phyloP scores from a whole-genome alignment of 306 rosid species.

The Vigna radiata region DNA sequence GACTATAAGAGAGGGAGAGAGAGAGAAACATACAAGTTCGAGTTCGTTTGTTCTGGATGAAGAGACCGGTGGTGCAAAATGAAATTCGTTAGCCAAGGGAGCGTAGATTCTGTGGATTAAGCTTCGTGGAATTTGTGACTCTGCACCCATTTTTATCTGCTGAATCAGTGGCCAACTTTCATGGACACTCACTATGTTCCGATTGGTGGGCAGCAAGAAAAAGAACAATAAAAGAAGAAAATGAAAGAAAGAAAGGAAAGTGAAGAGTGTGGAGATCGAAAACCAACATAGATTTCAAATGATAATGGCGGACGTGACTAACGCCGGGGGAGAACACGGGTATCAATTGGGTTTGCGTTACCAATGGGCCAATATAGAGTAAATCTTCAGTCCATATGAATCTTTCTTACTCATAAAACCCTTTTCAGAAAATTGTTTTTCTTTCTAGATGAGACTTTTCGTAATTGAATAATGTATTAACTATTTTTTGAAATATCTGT shows the following conservation, averaged over 20 bases:
- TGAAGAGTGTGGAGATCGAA: slow-evolving; percentile 8
- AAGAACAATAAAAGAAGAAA: neutral
- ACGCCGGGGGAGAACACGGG: no score
- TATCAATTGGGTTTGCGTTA: slow-evolving; percentile 17
- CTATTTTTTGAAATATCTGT: no score
- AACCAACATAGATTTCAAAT: slow-evolving; percentile 30
- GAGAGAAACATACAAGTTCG: slow-evolving; percentile 62
- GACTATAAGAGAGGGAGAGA: neutral
- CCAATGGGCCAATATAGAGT: neutral
- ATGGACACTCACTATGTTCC: neutral
- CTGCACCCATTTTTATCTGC: slow-evolving; percentile 65
- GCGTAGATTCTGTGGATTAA: slow-evolving; percentile 64
- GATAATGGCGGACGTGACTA: slow-evolving; percentile 40
- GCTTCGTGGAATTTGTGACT: slow-evolving; percentile 57
- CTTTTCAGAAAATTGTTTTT: no score
- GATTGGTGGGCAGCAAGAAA: neutral
- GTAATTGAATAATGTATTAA: no score
- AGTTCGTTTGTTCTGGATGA: slow-evolving; percentile 73
- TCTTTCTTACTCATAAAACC: no score
- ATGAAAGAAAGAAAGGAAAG: neutral
- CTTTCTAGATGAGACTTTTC: no score
- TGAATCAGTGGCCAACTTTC: slow-evolving; percentile 23
- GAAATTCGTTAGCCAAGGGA: slow-evolving; percentile 65
- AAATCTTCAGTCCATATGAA: no score
- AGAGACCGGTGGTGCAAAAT: slow-evolving; percentile 71